These are phyloP conservation scores for Nicotiana tabacum DNA, from an alignment of 257 asterid species.

Conservation along the genomic window DNA sequence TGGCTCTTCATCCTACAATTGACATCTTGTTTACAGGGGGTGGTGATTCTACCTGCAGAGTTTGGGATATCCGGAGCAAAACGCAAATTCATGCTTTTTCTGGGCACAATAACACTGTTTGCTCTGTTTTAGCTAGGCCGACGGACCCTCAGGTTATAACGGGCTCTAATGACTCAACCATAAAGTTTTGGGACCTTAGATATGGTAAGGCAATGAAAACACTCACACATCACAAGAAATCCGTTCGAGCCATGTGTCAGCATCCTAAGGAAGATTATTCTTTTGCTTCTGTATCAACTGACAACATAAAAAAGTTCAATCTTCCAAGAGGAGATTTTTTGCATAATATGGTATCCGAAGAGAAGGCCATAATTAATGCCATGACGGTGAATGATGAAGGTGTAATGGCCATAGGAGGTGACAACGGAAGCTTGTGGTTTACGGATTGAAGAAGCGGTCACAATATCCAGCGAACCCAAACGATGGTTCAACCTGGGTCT, in stretches of 20 bases:
- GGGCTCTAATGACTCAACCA: conserved; percentile 63
- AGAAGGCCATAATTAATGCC: conserved; percentile 76
- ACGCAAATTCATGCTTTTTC: too few species aligned
- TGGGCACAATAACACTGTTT: too few species aligned
- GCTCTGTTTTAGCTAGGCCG: too few species aligned
- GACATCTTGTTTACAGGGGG: too few species aligned
- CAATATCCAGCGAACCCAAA: conserved; percentile 88
- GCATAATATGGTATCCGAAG: conserved; percentile 96
- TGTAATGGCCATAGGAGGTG: conserved; percentile 85
- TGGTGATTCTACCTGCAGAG: too few species aligned
- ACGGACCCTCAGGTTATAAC: conserved; percentile 88
- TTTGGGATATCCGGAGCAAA: too few species aligned
- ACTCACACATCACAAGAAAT: too few species aligned
- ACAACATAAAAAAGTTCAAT: conserved; percentile 60
- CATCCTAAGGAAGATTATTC: conserved; percentile 16
- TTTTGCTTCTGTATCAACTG: conserved; percentile 93
- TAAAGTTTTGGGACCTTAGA: too few species aligned
- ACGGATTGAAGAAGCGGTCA: conserved; percentile 98
- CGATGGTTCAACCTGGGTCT: conserved; percentile 73
- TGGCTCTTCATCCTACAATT: conserved; percentile 69
- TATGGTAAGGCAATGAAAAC: too few species aligned
- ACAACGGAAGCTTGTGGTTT: conserved; percentile 94
- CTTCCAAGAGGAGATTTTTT: conserved; percentile 29
- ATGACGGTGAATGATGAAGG: conserved; percentile 86
- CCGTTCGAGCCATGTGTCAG: not conserved